These are phyloP conservation scores for Lepiota brunneoincarnata DNA, from an alignment of 768 basidiomycete species.

Conservation along the genomic window DNA sequence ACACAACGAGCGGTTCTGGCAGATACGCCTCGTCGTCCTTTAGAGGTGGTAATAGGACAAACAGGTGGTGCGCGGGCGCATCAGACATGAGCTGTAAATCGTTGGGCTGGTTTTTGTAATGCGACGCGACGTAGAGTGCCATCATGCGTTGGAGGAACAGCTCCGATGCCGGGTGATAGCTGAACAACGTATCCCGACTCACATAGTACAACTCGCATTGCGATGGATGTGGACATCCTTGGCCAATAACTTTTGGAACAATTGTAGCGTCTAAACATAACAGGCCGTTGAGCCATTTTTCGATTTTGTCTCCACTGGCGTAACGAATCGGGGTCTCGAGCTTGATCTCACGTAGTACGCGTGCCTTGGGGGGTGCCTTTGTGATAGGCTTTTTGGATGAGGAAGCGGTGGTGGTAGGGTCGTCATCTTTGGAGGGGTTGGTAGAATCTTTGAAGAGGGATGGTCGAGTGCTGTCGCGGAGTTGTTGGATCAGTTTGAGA, in stretches of 20 bases:
- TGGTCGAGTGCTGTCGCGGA: conserved; percentile 86
- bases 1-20: conserved; percentile 92
- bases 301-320: conserved; percentile 79
- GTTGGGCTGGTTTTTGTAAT: conserved; percentile 99
- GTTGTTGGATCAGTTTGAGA: conserved; percentile 95
- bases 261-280: conserved; percentile 88
- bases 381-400: conserved; percentile 51
- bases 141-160: conserved; percentile 98
- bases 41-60: conserved; percentile 91
- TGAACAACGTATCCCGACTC: conserved; percentile 93
- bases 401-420: conserved; percentile 28
- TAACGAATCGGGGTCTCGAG: conserved; percentile 96
- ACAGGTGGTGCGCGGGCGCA: conserved; percentile 95
- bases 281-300: conserved; percentile 89
- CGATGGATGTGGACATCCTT: conserved; percentile 93
- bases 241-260: conserved; percentile 35
- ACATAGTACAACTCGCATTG: conserved; percentile 95
- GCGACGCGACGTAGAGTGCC: conserved; percentile 94
- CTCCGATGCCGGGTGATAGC: conserved; percentile 96
- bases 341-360: conserved; percentile 89
- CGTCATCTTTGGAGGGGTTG: conserved; percentile 34
- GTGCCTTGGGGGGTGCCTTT: conserved; percentile 62
- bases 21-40: conserved; percentile 87
- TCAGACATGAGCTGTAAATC: conserved; percentile 97
- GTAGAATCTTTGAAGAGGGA: conserved; percentile 65